Evolutionary conservation across 2,329 filamentous ascomycete species (phyloP).

Genomic region (Fusarium keratoplasticum): DNA sequence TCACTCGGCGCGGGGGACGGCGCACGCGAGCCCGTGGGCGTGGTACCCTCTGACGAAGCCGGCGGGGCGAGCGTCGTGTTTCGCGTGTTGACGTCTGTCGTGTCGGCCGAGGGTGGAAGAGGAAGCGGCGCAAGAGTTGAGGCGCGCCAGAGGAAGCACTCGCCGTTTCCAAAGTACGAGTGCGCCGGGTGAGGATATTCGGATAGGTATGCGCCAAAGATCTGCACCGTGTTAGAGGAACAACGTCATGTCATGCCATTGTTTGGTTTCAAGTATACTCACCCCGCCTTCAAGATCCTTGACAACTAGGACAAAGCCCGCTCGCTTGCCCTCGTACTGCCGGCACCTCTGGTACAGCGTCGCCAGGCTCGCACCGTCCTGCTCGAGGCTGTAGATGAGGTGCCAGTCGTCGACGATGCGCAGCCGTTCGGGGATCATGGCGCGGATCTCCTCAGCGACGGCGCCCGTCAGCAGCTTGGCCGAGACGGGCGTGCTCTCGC

Average conservation of each 20-base stretch:
- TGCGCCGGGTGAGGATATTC: slow-evolving; percentile 84
- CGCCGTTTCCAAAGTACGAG: slow-evolving; percentile 94
- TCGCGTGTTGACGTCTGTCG: slow-evolving; percentile 57
- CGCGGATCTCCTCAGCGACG: slow-evolving; percentile 91
- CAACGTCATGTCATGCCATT: slow-evolving; percentile 21
- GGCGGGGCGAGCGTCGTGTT: slow-evolving; percentile 52
- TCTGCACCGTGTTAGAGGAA: slow-evolving; percentile 52
- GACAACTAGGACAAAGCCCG: slow-evolving; percentile 91
- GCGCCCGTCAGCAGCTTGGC: slow-evolving; percentile 76
- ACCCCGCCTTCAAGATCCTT: slow-evolving; percentile 81
- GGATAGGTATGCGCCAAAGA: slow-evolving; percentile 94
- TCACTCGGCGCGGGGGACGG: slow-evolving; percentile 68
- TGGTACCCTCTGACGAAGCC: slow-evolving; percentile 36
- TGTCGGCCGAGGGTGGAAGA: slow-evolving; percentile 64
- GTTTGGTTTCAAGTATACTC: slow-evolving; percentile 51
- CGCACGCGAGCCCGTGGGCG: slow-evolving; percentile 42
- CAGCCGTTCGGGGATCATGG: slow-evolving; percentile 86
- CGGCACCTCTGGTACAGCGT: slow-evolving; percentile 88
- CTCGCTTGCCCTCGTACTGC: slow-evolving; percentile 73
- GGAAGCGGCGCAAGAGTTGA: slow-evolving; percentile 67
- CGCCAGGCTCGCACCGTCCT: slow-evolving; percentile 87
- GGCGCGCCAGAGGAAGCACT: slow-evolving; percentile 82
- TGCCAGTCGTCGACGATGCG: slow-evolving; percentile 90
- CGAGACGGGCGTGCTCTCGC: slow-evolving; percentile 66
- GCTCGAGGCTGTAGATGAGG: slow-evolving; percentile 88